phyloP scores from a whole-genome alignment of 805 yeast species.

The Groenewaldozyma salmanticensis region DNA sequence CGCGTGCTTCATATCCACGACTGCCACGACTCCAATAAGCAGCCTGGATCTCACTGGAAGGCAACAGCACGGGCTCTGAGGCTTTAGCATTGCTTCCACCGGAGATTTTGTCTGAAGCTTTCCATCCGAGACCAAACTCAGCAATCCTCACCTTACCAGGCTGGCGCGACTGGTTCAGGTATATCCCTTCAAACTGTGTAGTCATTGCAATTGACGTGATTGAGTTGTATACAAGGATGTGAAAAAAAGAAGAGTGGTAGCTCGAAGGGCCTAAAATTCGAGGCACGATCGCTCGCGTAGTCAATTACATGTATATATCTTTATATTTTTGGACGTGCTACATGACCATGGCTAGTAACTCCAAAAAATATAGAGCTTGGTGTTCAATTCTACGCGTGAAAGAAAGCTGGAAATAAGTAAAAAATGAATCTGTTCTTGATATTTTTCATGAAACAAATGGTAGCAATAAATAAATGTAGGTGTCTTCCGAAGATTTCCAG shows the following conservation, averaged over 20 bases:
- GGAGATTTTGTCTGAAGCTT: slow-evolving; percentile 41
- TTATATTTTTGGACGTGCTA: too few species aligned
- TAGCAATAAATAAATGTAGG: too few species aligned
- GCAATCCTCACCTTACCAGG: slow-evolving; percentile 92
- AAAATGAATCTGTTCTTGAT: neutral
- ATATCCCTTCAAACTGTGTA: slow-evolving; percentile 79
- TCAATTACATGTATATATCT: too few species aligned
- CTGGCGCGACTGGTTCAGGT: slow-evolving; percentile 72
- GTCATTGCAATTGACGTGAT: slow-evolving; percentile 7
- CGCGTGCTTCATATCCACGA: slow-evolving; percentile 79
- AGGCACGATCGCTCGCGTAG: too few species aligned
- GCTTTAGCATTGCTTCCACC: slow-evolving; percentile 36
- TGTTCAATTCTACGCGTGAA: too few species aligned
- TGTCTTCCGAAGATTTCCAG: too few species aligned
- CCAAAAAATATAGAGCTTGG: too few species aligned
- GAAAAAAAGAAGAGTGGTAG: neutral
- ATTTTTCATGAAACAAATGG: too few species aligned
- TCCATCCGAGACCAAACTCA: slow-evolving; percentile 98
- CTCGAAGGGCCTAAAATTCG: neutral
- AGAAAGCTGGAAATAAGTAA: neutral
- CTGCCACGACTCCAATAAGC: slow-evolving; percentile 91
- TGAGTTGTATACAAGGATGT: neutral
- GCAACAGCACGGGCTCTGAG: slow-evolving; percentile 72
- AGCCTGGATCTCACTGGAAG: slow-evolving; percentile 73
- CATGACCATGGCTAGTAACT: too few species aligned